phyloP scores from a whole-genome alignment of 345 rosid genomes.

The Citropsis articulata region DNA sequence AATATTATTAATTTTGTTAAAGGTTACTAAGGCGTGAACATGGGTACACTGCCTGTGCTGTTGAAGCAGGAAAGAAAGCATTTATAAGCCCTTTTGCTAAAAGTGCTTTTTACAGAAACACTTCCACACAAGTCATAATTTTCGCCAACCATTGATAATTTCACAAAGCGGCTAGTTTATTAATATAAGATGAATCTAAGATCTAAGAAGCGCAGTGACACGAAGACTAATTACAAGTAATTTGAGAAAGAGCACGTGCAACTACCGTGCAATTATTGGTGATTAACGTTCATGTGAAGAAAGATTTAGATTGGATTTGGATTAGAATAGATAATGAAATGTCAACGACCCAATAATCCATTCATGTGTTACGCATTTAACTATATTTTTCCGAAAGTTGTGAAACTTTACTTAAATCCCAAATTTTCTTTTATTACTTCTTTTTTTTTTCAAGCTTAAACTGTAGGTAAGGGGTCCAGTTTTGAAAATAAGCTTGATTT shows the following conservation, averaged over 20 bases:
- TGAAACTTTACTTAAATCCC: constrained; percentile 6
- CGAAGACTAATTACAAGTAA: constrained; percentile 11
- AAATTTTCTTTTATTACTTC: not conserved
- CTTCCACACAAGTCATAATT: not conserved
- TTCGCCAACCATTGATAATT: not conserved
- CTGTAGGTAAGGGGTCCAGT: not conserved
- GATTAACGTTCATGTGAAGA: not conserved
- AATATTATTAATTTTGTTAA: not conserved
- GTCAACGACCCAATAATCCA: constrained; percentile 24
- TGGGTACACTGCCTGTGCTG: not conserved
- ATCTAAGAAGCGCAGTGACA: constrained; percentile 16
- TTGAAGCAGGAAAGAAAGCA: not conserved
- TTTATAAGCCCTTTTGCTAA: not conserved
- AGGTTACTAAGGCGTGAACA: not conserved
- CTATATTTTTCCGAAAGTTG: not conserved
- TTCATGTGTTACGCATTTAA: constrained; percentile 7
- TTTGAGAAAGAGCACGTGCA: constrained; percentile 28
- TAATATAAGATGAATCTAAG: constrained; percentile 10
- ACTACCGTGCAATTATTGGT: constrained; percentile 1
- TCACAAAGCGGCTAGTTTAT: not conserved
- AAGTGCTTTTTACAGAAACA: not conserved
- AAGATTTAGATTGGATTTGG: not conserved
- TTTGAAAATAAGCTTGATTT: constrained; percentile 6
- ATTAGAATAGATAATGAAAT: constrained; percentile 14
- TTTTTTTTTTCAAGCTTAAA: not conserved